Percentiles rank a stretch among this genome's conserved stretches.
These are phyloP conservation scores for Picea sitchensis DNA, from an alignment of 75 land plant genomes.

Conservation along the genomic window DNA sequence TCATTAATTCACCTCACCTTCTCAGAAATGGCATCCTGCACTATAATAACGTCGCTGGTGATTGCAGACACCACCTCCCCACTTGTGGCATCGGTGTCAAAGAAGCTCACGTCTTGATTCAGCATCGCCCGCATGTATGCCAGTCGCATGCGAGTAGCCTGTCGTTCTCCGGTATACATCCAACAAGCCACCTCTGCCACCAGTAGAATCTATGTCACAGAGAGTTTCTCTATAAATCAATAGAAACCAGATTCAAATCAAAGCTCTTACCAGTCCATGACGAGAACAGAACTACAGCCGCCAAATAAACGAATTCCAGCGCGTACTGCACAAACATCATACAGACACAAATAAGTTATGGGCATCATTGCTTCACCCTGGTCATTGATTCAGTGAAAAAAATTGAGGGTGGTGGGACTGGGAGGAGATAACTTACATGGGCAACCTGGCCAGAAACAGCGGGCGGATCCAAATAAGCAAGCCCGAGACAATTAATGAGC, in stretches of 20 bases:
- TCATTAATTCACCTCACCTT: constrained; percentile 37
- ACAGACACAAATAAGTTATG: background rate
- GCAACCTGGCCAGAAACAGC: constrained; percentile 75
- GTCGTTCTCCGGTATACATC: constrained; percentile 94
- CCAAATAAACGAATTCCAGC: constrained; percentile 78
- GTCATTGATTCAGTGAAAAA: too few species aligned
- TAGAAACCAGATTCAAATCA: background rate
- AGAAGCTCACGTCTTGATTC: constrained; percentile 75
- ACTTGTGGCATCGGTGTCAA: constrained; percentile 79
- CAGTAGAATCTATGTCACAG: background rate
- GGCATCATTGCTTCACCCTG: too few species aligned
- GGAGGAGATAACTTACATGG: background rate
- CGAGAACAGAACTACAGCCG: constrained; percentile 59
- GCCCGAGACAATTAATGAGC: constrained; percentile 78
- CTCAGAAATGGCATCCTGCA: constrained; percentile 88
- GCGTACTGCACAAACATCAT: constrained; percentile 57
- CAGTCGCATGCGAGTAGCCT: constrained; percentile 71
- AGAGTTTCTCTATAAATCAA: background rate
- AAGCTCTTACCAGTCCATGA: constrained; percentile 70
- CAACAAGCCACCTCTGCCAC: constrained; percentile 88
- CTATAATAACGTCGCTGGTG: constrained; percentile 58
- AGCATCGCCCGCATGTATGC: constrained; percentile 67
- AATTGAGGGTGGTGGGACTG: background rate
- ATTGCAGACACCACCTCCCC: constrained; percentile 68
- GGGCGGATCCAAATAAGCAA: constrained; percentile 67